Conservation (phyloP, 1,284 basidiomycete species). For the Fomitopsis palustris region DNA sequence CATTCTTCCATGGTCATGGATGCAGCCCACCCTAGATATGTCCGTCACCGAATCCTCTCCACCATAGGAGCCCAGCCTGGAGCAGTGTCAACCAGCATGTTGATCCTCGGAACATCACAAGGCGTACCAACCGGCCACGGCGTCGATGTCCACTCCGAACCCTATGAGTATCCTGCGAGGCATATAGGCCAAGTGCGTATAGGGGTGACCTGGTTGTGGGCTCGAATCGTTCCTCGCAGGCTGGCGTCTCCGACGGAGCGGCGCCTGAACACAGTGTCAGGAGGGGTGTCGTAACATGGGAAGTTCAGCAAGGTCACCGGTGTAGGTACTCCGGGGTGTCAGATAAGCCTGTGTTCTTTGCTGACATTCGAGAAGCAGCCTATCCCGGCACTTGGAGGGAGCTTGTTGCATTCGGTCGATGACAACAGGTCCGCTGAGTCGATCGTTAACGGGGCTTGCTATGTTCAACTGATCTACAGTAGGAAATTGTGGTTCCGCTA, state of each 20-base stretch:
- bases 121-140: constrained; percentile 27
- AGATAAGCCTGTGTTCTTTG: neutral
- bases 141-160: constrained; percentile 32
- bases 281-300: neutral
- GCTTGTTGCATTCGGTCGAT: too few species aligned
- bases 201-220: neutral
- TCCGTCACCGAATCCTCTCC: constrained; percentile 65
- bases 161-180: constrained; percentile 28
- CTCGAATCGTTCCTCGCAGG: neutral
- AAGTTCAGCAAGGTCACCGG: neutral
- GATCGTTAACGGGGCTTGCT: too few species aligned
- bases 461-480: too few species aligned
- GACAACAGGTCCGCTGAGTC: too few species aligned
- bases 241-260: neutral
- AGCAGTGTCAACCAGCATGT: neutral
- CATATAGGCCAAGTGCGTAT: constrained; percentile 12
- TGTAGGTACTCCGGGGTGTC: neutral
- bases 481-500: too few species aligned
- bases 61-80: constrained; percentile 67
- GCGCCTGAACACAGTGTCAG: neutral
- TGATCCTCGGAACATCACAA: neutral
- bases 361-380: too few species aligned
- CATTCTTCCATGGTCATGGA: neutral
- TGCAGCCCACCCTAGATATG: constrained; percentile 49
- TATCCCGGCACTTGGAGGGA: too few species aligned